Evolutionary conservation across 306 rosid species (phyloP), one percentile per base, ranked within the genome.

Genomic region (Lathyrus sativus): DNA sequence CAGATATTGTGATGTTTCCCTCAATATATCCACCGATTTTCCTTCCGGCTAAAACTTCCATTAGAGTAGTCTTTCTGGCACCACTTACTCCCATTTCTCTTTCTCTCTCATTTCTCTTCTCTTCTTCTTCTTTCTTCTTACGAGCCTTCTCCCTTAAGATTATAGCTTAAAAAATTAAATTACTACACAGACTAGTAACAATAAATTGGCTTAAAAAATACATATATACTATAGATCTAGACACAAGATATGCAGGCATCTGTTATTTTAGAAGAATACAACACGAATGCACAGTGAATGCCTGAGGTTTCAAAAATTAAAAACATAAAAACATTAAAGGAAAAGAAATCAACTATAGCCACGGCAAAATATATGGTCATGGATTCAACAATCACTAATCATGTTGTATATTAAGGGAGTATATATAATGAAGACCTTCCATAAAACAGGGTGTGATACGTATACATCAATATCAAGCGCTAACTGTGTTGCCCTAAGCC

Each of bases 111-210:
- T 3, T 63, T 76, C 74, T 88, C 87, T 81, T 93, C 67, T 90
- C 99, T 66, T 90, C 97, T 81, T 93, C 99, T 85, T 93, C 97
- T 85, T 93, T 93, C 91, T 88, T 93, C 91, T 93, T 90, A 65
- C 96, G 96, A 74, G 97, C 99, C 67, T 73, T 89, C 89, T 93
- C 99, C 91, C 99, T 90, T 72, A 6, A 83, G 64, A 51, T 59
- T 24, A 75, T 73, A 7, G 31, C 37, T 67, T 19, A 62, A 65
- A 35, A 54, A 76, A 58, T 38, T 24, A 65, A 73, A 60, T 11
- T 5, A 48, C 61, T 42, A 51, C 55, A 65, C 48, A 39, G 62
- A 55, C 49, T 62, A 53, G 18, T 44, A 64, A 68, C 24, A 57
- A 65, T 10, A 67, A 48, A 55, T 35, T 42, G 41, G 41, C 67